A percentile compares a stretch with the other conserved stretches of the same genome.
Conservation (phyloP, 768 basidiomycete genomes). For the Nidularia pulvinata region DNA sequence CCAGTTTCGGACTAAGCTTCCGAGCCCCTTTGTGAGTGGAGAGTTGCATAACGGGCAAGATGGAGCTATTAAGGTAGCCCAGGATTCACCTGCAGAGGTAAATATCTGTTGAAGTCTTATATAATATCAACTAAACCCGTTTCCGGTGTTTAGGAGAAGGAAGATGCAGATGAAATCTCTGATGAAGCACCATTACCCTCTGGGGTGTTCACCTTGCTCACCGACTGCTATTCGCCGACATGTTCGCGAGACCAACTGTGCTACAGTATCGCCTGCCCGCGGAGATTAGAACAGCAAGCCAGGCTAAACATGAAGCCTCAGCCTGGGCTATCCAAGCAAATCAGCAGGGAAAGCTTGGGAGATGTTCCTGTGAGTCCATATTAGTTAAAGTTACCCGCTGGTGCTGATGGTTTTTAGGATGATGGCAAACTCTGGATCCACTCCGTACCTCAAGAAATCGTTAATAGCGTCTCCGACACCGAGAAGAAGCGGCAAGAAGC, state of each 20-base stretch:
- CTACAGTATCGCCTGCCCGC: slow-evolving; percentile 96
- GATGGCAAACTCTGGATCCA: slow-evolving; percentile 96
- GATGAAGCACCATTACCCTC: slow-evolving; percentile 80
- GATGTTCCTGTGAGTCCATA: slow-evolving; percentile 82
- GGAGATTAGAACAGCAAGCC: slow-evolving; percentile 93
- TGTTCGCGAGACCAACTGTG: slow-evolving; percentile 94
- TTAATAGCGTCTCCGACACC: slow-evolving; percentile 86
- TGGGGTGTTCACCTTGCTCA: slow-evolving; percentile 95
- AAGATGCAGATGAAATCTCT: slow-evolving; percentile 34
- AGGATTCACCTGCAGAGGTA: slow-evolving; percentile 24
- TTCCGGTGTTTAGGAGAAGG: slow-evolving; percentile 5
- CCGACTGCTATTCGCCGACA: slow-evolving; percentile 98
- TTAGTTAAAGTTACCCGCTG: too few species aligned
- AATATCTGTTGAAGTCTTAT: too few species aligned
- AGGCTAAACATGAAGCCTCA: slow-evolving; percentile 93
- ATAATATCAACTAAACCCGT: not conserved
- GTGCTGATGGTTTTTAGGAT: slow-evolving; percentile 16
- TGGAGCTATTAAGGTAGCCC: slow-evolving; percentile 5
- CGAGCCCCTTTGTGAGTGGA: slow-evolving; percentile 84
- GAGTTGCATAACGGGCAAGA: slow-evolving; percentile 43
- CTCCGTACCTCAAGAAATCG: slow-evolving; percentile 92
- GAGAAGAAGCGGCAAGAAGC: slow-evolving; percentile 98
- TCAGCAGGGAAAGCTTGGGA: slow-evolving; percentile 78
- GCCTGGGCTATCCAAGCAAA: slow-evolving; percentile 84
- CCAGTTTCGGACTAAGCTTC: slow-evolving; percentile 85